Percentiles rank a stretch among this genome's conserved stretches.
Evolutionary conservation across 495 filamentous ascomycete genomes (phyloP).

Genomic region (Ascodesmis nigricans): DNA sequence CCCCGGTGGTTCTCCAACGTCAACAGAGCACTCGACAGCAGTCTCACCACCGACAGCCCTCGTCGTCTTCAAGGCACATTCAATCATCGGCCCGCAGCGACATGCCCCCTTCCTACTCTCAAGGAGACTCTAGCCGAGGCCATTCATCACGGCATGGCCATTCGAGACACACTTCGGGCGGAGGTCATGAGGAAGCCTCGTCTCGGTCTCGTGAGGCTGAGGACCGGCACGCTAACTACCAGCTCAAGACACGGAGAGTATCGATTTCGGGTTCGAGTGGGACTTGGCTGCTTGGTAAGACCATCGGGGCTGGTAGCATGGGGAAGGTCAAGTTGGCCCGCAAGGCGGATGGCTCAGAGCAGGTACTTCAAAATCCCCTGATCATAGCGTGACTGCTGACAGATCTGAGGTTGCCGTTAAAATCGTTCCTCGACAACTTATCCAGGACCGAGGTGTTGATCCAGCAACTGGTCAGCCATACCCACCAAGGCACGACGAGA

Average conservation of each 20-base stretch:
- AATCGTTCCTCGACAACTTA: slow-evolving; percentile 64
- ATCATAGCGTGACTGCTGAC: slow-evolving; percentile 8
- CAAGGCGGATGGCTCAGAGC: slow-evolving; percentile 57
- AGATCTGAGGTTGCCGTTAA: slow-evolving; percentile 98
- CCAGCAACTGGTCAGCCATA: slow-evolving; percentile 19
- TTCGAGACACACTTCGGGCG: too few species aligned
- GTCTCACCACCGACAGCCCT: slow-evolving; percentile 12
- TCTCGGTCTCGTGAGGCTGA: too few species aligned
- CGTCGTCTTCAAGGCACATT: slow-evolving; percentile 10
- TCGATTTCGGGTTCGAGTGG: slow-evolving; percentile 22
- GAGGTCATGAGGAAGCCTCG: too few species aligned
- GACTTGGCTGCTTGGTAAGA: slow-evolving; percentile 83
- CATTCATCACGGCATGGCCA: too few species aligned
- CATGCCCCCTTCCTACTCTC: too few species aligned
- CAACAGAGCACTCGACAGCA: slow-evolving; percentile 21
- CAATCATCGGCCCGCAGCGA: too few species aligned
- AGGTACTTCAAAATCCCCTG: slow-evolving; percentile 31
- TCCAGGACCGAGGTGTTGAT: slow-evolving; percentile 20
- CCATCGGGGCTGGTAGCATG: slow-evolving; percentile 95
- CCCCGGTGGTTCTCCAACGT: slow-evolving; percentile 21
- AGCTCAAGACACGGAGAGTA: slow-evolving; percentile 16
- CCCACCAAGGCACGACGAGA: slow-evolving; percentile 21
- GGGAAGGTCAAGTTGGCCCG: slow-evolving; percentile 79
- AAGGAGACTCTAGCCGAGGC: too few species aligned
- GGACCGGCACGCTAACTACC: too few species aligned